Conservation (phyloP, 2,329 filamentous ascomycete genomes). For the Calonectria crousiana region DNA sequence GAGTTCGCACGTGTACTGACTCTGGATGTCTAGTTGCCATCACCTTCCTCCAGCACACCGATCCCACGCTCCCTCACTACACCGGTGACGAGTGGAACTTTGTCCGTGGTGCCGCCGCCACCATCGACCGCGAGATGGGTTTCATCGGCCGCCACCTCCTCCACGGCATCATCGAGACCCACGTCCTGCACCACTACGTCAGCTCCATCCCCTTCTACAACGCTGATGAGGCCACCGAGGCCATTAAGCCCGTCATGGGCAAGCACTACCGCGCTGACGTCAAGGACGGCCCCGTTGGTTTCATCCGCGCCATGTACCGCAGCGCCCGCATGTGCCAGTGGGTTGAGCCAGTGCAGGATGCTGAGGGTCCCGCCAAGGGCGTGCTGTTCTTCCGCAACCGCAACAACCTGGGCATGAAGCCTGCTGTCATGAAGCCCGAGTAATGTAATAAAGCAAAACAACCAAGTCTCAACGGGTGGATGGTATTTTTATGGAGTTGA, state of each 20-base stretch:
- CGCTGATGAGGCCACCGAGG: constrained; percentile 92
- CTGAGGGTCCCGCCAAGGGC: constrained; percentile 82
- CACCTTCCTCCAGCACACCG: constrained; percentile 97
- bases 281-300: constrained; percentile 81
- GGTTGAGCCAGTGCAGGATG: constrained; percentile 91
- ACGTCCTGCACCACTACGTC: constrained; percentile 98
- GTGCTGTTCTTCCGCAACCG: constrained; percentile 96
- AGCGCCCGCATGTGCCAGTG: constrained; percentile 92
- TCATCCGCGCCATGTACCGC: constrained; percentile 85
- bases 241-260: constrained; percentile 96
- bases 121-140: constrained; percentile 96
- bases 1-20: constrained; percentile 17
- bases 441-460: constrained; percentile 6
- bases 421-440: constrained; percentile 40
- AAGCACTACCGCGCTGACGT: constrained; percentile 91
- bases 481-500: constrained; percentile 20
- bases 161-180: constrained; percentile 97
- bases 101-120: constrained; percentile 91
- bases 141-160: constrained; percentile 92
- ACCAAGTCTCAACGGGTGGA: not conserved
- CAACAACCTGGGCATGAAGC: constrained; percentile 81
- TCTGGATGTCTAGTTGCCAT: constrained; percentile 81
- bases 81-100: constrained; percentile 89
- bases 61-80: constrained; percentile 95
- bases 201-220: constrained; percentile 97